phyloP scores from a whole-genome alignment of 805 yeast genomes.

The Saccharomycopsis microspora region DNA sequence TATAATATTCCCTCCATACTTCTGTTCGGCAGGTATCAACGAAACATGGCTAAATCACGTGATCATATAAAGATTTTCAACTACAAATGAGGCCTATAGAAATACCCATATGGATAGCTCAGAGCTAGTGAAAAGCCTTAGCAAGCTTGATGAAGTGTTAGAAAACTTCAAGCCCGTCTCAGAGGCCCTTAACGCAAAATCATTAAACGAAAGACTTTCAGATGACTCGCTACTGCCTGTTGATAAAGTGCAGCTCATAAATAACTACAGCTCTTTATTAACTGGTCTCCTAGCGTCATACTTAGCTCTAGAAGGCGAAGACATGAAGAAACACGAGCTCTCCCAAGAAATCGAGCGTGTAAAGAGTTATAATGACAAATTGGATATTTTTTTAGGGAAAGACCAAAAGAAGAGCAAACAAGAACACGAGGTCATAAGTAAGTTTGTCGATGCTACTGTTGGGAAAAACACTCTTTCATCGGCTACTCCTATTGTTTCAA shows the following conservation, averaged over 20 bases:
- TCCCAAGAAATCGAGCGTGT: slow-evolving; percentile 3
- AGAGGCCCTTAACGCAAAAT: slow-evolving; percentile 1
- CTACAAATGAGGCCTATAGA: too few relatives aligned
- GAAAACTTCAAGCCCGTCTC: background rate
- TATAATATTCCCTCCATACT: too few relatives aligned
- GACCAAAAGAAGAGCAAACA: background rate
- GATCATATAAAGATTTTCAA: too few relatives aligned
- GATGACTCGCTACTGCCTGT: background rate
- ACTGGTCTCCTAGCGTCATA: slow-evolving; percentile 1
- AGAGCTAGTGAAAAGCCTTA: background rate
- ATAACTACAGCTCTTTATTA: slow-evolving; percentile 4
- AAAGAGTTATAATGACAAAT: slow-evolving; percentile 1
- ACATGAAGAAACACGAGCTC: background rate
- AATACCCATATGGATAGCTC: background rate
- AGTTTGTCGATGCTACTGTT: slow-evolving; percentile 5
- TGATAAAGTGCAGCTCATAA: slow-evolving; percentile 6
- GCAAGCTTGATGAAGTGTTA: background rate
- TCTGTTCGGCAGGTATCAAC: too few relatives aligned
- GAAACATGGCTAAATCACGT: too few relatives aligned
- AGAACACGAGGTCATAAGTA: background rate
- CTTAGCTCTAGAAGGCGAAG: slow-evolving; percentile 6
- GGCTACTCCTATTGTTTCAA: slow-evolving; percentile 1
- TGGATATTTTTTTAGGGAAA: background rate
- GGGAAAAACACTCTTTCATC: slow-evolving; percentile 2
- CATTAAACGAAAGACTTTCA: slow-evolving; percentile 10